Conservation (phyloP, 148 eudicot genomes). For the Amaranthus hypochondriacus region DNA sequence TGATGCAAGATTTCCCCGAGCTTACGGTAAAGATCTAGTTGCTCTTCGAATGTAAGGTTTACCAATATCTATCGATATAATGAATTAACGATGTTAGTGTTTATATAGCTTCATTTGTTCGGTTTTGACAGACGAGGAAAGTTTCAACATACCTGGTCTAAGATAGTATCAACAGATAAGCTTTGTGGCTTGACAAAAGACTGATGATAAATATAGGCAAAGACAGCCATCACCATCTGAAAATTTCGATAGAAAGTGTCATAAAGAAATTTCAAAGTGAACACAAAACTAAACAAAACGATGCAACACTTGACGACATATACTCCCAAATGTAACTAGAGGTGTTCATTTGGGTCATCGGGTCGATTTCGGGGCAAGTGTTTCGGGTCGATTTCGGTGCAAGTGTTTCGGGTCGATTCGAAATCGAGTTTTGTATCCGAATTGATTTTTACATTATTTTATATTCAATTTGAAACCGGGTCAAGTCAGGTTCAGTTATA, state of each 20-base stretch:
- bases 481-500: no score
- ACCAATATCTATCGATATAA: slow-evolving; percentile 42
- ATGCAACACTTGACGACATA: neutral
- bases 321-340: no score
- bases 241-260: neutral
- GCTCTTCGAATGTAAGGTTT: slow-evolving; percentile 61
- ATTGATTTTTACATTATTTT: no score
- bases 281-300: neutral
- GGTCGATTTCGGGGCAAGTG: no score
- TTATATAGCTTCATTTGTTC: neutral
- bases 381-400: no score
- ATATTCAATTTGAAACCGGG: no score
- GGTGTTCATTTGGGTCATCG: no score
- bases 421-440: no score
- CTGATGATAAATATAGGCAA: slow-evolving; percentile 55
- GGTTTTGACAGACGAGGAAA: neutral
- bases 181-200: slow-evolving; percentile 44
- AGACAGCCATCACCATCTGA: slow-evolving; percentile 59
- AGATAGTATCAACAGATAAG: slow-evolving; percentile 39
- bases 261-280: neutral
- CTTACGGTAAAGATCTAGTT: slow-evolving; percentile 39
- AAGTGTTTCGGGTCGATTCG: no score
- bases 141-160: slow-evolving; percentile 39
- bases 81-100: slow-evolving; percentile 7
- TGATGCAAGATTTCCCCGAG: slow-evolving; percentile 49